Percentiles rank a stretch among this genome's conserved stretches.
Conservation (phyloP, 306 rosid genomes). For the Quercus gilva region DNA sequence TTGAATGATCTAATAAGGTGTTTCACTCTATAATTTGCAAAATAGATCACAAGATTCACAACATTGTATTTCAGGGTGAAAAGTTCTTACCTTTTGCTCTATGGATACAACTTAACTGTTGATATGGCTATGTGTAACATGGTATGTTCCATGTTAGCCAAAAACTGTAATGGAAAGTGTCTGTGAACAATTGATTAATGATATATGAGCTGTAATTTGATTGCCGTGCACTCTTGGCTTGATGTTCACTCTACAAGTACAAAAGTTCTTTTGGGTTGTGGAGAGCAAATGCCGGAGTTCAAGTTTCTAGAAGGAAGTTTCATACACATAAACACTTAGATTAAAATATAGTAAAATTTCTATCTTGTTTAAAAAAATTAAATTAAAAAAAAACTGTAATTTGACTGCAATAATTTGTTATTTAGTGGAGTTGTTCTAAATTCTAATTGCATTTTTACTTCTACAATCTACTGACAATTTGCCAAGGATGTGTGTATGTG, state of each 20-base stretch:
- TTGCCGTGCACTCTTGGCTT: too few relatives aligned
- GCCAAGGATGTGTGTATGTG: background rate
- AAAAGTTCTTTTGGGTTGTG: too few relatives aligned
- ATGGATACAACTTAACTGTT: background rate
- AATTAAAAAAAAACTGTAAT: background rate
- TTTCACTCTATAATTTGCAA: background rate
- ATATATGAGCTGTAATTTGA: too few relatives aligned
- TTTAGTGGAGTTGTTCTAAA: background rate
- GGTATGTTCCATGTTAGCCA: background rate
- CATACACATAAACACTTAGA: rapidly evolving
- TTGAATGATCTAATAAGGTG: background rate
- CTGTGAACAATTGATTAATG: background rate
- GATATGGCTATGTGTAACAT: background rate
- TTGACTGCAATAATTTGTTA: background rate
- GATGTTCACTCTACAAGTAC: too few relatives aligned
- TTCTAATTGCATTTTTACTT: background rate
- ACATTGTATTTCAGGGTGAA: background rate
- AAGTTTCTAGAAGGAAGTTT: rapidly evolving
- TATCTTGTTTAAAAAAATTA: too few relatives aligned
- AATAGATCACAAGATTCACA: background rate
- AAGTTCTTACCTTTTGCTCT: background rate
- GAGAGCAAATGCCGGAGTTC: rapidly evolving
- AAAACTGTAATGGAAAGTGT: background rate
- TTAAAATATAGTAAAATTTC: rapidly evolving
- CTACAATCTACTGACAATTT: background rate